A percentile compares a stretch with the other conserved stretches of the same genome.
These are phyloP conservation scores for Mucor lusitanicus DNA, from an alignment of 371 early-diverging fungal species.

Conservation along the genomic window DNA sequence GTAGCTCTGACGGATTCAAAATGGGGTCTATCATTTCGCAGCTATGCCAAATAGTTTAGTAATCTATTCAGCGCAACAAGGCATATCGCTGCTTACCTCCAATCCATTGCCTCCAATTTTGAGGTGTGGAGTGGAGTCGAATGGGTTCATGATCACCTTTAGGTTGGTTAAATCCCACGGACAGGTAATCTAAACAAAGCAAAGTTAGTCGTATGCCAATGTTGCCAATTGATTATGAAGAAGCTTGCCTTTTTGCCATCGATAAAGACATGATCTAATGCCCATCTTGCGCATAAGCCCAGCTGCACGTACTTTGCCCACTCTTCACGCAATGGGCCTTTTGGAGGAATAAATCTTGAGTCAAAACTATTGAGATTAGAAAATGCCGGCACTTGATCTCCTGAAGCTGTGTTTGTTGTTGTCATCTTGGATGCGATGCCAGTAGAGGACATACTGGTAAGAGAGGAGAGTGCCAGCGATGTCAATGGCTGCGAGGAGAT, in stretches of 20 bases:
- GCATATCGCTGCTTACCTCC: slow-evolving; percentile 20
- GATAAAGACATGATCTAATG: slow-evolving; percentile 42
- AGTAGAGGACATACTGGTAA: background rate
- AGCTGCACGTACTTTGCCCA: slow-evolving; percentile 48
- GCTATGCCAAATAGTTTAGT: slow-evolving; percentile 3
- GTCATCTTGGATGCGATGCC: too few relatives aligned
- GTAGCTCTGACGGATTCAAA: slow-evolving; percentile 54
- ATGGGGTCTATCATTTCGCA: slow-evolving; percentile 49
- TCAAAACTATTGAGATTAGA: slow-evolving; percentile 11
- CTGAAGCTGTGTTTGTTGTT: background rate
- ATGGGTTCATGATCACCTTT: slow-evolving; percentile 45
- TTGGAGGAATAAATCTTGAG: slow-evolving; percentile 35
- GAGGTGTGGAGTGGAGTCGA: slow-evolving; percentile 47
- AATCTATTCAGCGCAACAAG: background rate
- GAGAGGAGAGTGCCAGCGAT: background rate
- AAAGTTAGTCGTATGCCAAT: background rate
- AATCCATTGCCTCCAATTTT: slow-evolving; percentile 47
- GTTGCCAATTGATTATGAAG: background rate
- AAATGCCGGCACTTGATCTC: slow-evolving; percentile 4
- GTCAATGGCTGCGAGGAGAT: background rate
- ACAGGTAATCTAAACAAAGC: slow-evolving; percentile 19
- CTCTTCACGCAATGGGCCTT: slow-evolving; percentile 35
- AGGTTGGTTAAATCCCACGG: slow-evolving; percentile 37
- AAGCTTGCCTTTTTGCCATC: slow-evolving; percentile 22
- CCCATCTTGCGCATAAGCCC: slow-evolving; percentile 44